A percentile compares a stretch with the other conserved stretches of the same genome.
phyloP scores from a whole-genome alignment of 2,329 filamentous ascomycete genomes.

The Sporothrix schenckii region DNA sequence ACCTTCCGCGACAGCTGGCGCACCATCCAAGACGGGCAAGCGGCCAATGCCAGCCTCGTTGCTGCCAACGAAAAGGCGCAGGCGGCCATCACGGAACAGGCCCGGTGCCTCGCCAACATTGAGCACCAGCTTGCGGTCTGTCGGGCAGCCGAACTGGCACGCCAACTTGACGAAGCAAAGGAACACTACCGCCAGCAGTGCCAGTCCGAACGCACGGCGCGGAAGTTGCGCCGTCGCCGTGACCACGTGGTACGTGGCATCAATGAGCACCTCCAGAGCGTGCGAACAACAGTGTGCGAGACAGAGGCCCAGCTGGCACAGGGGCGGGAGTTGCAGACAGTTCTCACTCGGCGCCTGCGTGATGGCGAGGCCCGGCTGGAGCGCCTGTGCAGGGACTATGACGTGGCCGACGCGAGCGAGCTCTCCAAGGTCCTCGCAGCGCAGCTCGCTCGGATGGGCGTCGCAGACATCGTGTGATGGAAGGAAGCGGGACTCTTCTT shows the following conservation, averaged over 20 bases:
- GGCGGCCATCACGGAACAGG: constrained; percentile 8
- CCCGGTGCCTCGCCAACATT: constrained; percentile 22
- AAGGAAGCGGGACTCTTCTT: not conserved
- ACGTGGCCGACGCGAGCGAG: not conserved
- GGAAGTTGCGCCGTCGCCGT: constrained; percentile 7
- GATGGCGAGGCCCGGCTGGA: constrained; percentile 29
- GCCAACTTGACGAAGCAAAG: constrained; percentile 9
- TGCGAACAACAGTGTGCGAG: constrained; percentile 24
- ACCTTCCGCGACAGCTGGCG: constrained; percentile 28
- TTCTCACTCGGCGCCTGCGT: constrained; percentile 26
- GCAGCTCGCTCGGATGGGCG: not conserved
- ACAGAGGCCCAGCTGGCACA: constrained; percentile 28
- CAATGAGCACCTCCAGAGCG: constrained; percentile 38
- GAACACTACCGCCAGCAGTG: constrained; percentile 22
- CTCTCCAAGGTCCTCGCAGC: constrained; percentile 15
- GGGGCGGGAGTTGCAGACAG: constrained; percentile 24
- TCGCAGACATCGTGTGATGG: not conserved
- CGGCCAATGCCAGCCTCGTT: constrained; percentile 18
- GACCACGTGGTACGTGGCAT: constrained; percentile 18
- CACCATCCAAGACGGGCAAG: constrained; percentile 12
- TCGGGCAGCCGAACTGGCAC: not conserved
- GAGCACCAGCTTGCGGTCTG: constrained; percentile 17
- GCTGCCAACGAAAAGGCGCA: constrained; percentile 29
- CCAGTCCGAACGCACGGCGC: not conserved
- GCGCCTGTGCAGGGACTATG: constrained; percentile 27